A percentile compares a stretch with the other conserved stretches of the same genome.
phyloP scores from a whole-genome alignment of 2,329 filamentous ascomycete species.

The Cytospora piceae region DNA sequence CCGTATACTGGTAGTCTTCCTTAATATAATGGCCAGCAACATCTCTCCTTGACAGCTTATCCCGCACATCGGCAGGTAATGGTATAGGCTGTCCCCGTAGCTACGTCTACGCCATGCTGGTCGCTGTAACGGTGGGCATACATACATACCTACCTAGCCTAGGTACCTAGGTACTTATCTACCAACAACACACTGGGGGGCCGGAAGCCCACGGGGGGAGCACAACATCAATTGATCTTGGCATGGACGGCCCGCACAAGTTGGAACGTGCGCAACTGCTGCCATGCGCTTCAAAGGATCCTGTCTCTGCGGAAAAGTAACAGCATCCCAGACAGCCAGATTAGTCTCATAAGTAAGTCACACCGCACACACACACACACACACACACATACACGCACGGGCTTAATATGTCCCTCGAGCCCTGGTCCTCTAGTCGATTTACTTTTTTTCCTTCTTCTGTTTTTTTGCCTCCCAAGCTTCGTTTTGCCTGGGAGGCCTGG shows the following conservation, averaged over 20 bases:
- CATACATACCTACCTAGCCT: no score
- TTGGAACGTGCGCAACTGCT: neutral
- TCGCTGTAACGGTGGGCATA: neutral
- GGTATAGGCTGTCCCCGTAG: neutral
- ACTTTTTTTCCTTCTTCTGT: neutral
- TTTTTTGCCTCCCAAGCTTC: neutral
- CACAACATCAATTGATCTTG: neutral
- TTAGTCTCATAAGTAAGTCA: neutral
- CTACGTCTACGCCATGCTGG: neutral
- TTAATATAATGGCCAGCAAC: neutral
- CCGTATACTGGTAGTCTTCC: neutral
- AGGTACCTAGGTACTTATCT: no score
- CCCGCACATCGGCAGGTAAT: neutral
- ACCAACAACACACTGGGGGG: neutral
- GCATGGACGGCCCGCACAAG: neutral
- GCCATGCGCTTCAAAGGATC: neutral
- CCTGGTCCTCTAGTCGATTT: neutral
- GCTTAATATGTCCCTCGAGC: neutral
- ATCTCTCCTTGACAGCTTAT: neutral
- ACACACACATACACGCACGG: neutral
- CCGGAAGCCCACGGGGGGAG: no score
- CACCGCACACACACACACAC: neutral
- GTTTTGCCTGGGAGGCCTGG: conserved; percentile 8
- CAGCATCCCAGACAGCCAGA: neutral
- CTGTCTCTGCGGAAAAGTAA: neutral